Base-by-base conservation (phyloP, 805 yeast species). In the Candida takata region DNA sequence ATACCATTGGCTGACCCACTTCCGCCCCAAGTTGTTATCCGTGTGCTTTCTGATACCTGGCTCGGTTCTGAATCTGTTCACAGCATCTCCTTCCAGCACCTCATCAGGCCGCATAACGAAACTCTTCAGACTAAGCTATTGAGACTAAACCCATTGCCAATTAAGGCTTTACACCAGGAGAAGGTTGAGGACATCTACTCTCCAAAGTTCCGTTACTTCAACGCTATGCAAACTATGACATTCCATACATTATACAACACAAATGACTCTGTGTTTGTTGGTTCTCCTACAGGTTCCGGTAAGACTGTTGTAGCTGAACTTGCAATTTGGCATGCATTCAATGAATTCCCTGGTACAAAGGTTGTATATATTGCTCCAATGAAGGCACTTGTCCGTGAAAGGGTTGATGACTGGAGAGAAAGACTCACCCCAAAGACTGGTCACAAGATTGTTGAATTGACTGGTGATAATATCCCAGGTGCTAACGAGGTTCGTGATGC, bases 241-340 rank as follows among this genome's bases (percentile, higher is more conserved):
- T 92, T 92, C 62, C 95, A 88, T 54, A 74, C 95, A 0, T 61
- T 92, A 31, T 92, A 88, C 61, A 78, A 92, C 57, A 63, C 81
- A 1, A 74, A 82, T 43, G 71, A 81, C 2, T 84, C 83, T 55
- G 88, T 82, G 0, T 84, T 92, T 57, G 84, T 92, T 30, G 99
- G 99, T 8, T 87, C 97, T 0, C 99, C 99, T 3, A 92, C 98
- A 3, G 98, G 98, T 17, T 90, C 97, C 0, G 99, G 99, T 47
- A 92, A 92, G 58, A 92, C 98, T 0, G 82, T 92, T 24, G 97
- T 94, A 20, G 95, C 97, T 0, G 99, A 92, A 54, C 61, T 92
- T 37, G 97, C 97, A 0, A 84, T 92, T 12, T 92, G 97, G 97
- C 90, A 87, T 55, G 97, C 98, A 1, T 83, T 90, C 56, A 74